Conservation (phyloP, 768 basidiomycete genomes). For the Kwoniella shandongensis region DNA sequence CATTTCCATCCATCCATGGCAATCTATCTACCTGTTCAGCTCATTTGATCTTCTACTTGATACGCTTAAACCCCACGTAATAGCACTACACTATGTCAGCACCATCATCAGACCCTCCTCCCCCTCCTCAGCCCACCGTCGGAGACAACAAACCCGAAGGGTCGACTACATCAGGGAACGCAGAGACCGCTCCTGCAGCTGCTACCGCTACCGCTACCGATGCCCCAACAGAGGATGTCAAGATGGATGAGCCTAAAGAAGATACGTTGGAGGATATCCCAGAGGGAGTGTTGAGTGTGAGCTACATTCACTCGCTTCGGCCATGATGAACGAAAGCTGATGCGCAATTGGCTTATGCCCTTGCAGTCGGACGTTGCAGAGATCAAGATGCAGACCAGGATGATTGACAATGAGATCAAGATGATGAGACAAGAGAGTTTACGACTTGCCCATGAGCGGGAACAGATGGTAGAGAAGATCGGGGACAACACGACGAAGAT, state of each 20-base stretch:
- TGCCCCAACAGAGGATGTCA: slow-evolving; percentile 34
- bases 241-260: slow-evolving; percentile 47
- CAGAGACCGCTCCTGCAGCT: slow-evolving; percentile 1
- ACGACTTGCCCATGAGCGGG: slow-evolving; percentile 89
- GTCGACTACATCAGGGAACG: background rate
- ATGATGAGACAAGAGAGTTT: slow-evolving; percentile 95
- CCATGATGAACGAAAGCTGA: background rate
- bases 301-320: slow-evolving; percentile 19
- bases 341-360: background rate
- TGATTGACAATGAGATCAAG: slow-evolving; percentile 97
- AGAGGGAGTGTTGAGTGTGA: slow-evolving; percentile 73
- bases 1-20: background rate
- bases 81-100: slow-evolving; percentile 31
- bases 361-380: slow-evolving; percentile 66
- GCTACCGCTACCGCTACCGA: slow-evolving; percentile 15
- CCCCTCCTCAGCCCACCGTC: slow-evolving; percentile 17
- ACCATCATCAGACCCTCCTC: slow-evolving; percentile 44
- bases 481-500: slow-evolving; percentile 97
- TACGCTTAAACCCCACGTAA: background rate
- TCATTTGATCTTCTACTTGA: background rate
- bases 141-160: slow-evolving; percentile 22
- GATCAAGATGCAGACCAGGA: slow-evolving; percentile 78
- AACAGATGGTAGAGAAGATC: slow-evolving; percentile 97
- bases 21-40: background rate
- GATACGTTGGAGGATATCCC: slow-evolving; percentile 92